Base-by-base conservation (phyloP, 768 basidiomycete species). In the Clitopilus passeckerianus region DNA sequence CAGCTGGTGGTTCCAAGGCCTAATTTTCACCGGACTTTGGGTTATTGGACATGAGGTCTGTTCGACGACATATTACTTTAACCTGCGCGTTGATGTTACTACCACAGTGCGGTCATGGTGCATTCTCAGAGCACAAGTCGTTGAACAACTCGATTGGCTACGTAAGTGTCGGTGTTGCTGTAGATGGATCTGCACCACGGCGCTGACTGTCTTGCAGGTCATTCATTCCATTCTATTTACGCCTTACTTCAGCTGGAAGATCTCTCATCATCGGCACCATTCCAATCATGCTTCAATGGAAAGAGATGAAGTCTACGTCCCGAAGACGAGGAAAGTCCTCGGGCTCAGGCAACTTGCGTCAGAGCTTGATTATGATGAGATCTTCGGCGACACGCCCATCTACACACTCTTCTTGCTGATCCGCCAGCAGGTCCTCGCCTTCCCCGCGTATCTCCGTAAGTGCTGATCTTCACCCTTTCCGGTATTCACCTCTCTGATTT, bases 1-100 rank as follows among this genome's bases (percentile, higher is more conserved):
- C 57, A 83, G 81, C 64, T 85, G 83, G 81, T 85, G 82, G 83
- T 82, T 83, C 66, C 83, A 85, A 67, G 82, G 82, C 15, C 74
- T 84, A n/a, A 77, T 81, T 30, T 79, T 84, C 59, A 82, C 82
- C 4, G 83, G 82, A 6, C 74, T 84, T 37, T 85, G 82, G 82
- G 81, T 84, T 30, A 82, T 85, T 46, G 83, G 83, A 18, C 83
- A 85, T 60, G 83, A 85, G 68, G 81, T 80, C 57, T 23, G 68
- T 57, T 8, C 22, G 54, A 54, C 24, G 24, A 30, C 27, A 30
- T 20, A 35, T 41, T 18, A 30, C 18, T 8, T 56, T 56, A 56
- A 5, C 53, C 12, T 27, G 34, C 24, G 20, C 54, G 33, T 57
- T 58, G 22, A 57, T 27, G 61, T 27, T 23, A 18, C 12, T 50